These are phyloP conservation scores for Erucastrum elatum DNA, from an alignment of 345 rosid genomes.

Conservation along the genomic window DNA sequence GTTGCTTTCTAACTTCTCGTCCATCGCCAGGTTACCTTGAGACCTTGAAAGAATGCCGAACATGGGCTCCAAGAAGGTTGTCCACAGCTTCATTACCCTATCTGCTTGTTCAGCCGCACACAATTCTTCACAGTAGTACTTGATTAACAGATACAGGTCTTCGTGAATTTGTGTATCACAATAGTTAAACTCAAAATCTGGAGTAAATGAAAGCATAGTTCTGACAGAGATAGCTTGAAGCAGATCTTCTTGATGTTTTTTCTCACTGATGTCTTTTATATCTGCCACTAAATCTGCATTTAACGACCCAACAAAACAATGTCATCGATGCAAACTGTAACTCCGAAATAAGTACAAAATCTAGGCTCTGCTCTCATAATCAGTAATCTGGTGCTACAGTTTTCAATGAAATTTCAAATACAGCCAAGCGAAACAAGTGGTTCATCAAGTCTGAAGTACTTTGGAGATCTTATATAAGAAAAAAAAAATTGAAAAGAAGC, in stretches of 20 bases:
- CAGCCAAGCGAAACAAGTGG: neutral
- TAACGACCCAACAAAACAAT: constrained; percentile 13
- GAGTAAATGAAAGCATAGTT: constrained; percentile 56
- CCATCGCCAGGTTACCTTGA: constrained; percentile 66
- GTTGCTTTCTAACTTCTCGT: constrained; percentile 55
- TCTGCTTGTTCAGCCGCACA: constrained; percentile 83
- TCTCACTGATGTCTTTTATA: constrained; percentile 89
- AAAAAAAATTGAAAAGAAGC: neutral
- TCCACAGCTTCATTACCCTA: constrained; percentile 85
- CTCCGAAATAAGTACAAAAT: constrained; percentile 7
- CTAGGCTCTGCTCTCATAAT: constrained; percentile 7
- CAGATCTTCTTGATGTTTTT: constrained; percentile 73
- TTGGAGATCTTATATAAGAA: constrained; percentile 9
- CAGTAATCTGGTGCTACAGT: neutral
- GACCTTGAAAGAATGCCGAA: constrained; percentile 73
- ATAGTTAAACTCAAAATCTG: constrained; percentile 77
- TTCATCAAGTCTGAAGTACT: neutral
- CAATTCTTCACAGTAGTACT: constrained; percentile 85
- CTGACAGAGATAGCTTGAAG: constrained; percentile 79
- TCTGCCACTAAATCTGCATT: constrained; percentile 78
- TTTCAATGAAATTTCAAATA: neutral
- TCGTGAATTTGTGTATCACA: constrained; percentile 80
- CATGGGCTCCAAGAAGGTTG: constrained; percentile 86
- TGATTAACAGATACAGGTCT: constrained; percentile 80
- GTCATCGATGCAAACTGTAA: constrained; percentile 16